Evolutionary conservation across 306 rosid species (phyloP), one percentile per base, ranked within the genome.

Genomic region (Acacia melanoxylon): DNA sequence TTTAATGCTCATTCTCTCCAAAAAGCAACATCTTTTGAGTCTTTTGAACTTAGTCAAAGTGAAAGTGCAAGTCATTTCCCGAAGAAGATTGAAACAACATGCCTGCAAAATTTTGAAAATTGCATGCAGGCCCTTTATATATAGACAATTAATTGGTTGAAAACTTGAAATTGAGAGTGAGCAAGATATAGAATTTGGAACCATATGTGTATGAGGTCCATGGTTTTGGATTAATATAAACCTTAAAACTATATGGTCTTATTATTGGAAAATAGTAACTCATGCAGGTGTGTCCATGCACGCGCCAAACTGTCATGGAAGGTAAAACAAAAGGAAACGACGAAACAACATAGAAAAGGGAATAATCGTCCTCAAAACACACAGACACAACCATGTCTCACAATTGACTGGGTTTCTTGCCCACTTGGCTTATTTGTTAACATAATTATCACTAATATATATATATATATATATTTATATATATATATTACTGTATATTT

Each of bases 281-380:
- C 80, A 66, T 88, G 89, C 95, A 84, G 89, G 90, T 87, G 91
- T 75, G 86, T 78, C 42, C 81, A 89, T 84, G 86, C 83, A 76
- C 86, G 77, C 82, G 82, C 71, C 78, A 74, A 90, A 79, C 89
- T 85, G 84, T 80, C 79, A 81, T 79, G 84, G 77, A 42, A 83
- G 84, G 72, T 76, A 90, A 83, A 74, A 87, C 87, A 92, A 87
- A 83, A 61, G 83, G 86, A 87, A 88, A 90, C 90, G 89, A 90
- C 89, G 84, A 90, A 86, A 81, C 19, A 67, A 80, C 75, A 86
- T 83, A 85, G 72, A 81, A 89, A 88, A 87, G 88, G 90, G 89
- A 91, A 91, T 86, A 89, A 89, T 88, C 91, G 88, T 86, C 89
- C 86, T 74, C 22, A 83, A 83, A 73, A 85, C 72, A 2, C 61